Base-by-base conservation (phyloP, 352 stramenopile species). In the Halophytophthora batemanensis region DNA sequence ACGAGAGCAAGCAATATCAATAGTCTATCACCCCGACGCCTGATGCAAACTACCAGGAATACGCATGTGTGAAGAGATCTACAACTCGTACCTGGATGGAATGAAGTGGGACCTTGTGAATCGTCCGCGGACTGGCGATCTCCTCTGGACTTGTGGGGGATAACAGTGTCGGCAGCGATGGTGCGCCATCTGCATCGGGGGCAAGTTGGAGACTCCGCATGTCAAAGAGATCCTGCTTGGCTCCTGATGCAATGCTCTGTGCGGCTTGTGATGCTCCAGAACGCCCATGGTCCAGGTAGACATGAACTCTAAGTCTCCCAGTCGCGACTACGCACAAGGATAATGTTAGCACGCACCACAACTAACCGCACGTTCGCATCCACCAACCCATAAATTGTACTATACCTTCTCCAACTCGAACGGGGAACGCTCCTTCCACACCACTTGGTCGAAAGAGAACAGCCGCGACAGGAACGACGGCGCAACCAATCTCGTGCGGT, bases 361-460 rank as follows among this genome's bases (percentile, higher is more conserved):
- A 8, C 25, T 31, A 31, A 31, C 25, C 25, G 8, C 8, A 8
- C 25, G 4, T 8, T 10, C 25, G 25, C 4, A 10, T 31, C 4
- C 41, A 44, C 2, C 13, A 14, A 36, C 17, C 28, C 6, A 41
- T 13, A 43, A 50, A 0, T 6, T 21, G 28, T 6, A 45, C 14
- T 22, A 14, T 68, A 79, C 68, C 65, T 34, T 62, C 47, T 31
- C 45, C 53, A 17, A 64, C 45, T 21, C 50, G 39, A 38, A 78
- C 57, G 2, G 69, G 59, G 44, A 80, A 83, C 10, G 64, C 61
- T 28, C 69, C 69, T 53, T 72, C 60, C 10, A 80, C 53, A 29
- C 71, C 71, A n/a, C 51, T 66, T 7, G 60, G 53, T 18, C 69
- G 62, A 48, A 68, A 79, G 6, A 80, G 40, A n/a, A 83, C 50